These are phyloP conservation scores for Colletotrichum cereale DNA, from an alignment of 2,329 filamentous ascomycete genomes.

Conservation along the genomic window DNA sequence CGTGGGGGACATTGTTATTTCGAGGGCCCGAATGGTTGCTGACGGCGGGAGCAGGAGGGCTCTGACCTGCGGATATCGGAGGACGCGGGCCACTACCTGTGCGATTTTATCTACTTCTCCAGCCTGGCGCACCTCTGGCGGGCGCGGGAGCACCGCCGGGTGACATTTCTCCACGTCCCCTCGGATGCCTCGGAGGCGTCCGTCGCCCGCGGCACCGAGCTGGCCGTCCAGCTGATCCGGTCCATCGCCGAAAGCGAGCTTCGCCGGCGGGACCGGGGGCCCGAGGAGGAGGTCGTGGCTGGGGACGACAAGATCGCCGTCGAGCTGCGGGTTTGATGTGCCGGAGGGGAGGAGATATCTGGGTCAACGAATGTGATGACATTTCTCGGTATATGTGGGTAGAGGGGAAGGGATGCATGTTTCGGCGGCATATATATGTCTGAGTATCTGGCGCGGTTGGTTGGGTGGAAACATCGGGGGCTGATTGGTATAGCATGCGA, in stretches of 20 bases:
- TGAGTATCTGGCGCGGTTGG: neutral
- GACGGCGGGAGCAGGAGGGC: slow-evolving; percentile 48
- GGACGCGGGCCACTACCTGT: slow-evolving; percentile 80
- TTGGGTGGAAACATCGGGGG: neutral
- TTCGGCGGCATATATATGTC: neutral
- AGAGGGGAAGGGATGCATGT: neutral
- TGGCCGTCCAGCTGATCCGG: slow-evolving; percentile 67
- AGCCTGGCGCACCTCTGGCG: slow-evolving; percentile 71
- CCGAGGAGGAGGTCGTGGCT: slow-evolving; percentile 6
- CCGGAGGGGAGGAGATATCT: neutral
- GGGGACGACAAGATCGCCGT: slow-evolving; percentile 39
- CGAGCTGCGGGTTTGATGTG: slow-evolving; percentile 37
- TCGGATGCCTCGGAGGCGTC: slow-evolving; percentile 64
- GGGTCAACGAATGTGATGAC: neutral
- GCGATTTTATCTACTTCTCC: slow-evolving; percentile 83
- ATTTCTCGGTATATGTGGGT: neutral
- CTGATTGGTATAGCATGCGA: neutral
- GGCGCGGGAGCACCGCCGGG: slow-evolving; percentile 59
- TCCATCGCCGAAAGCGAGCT: slow-evolving; percentile 67
- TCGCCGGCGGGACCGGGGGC: slow-evolving; percentile 31
- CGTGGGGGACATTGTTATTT: neutral
- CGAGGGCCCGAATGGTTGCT: neutral
- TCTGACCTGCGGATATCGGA: slow-evolving; percentile 70
- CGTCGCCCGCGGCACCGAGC: slow-evolving; percentile 62
- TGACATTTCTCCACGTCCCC: slow-evolving; percentile 81